phyloP scores from a whole-genome alignment of 345 rosid genomes.

The Eucalyptus fibrosa region DNA sequence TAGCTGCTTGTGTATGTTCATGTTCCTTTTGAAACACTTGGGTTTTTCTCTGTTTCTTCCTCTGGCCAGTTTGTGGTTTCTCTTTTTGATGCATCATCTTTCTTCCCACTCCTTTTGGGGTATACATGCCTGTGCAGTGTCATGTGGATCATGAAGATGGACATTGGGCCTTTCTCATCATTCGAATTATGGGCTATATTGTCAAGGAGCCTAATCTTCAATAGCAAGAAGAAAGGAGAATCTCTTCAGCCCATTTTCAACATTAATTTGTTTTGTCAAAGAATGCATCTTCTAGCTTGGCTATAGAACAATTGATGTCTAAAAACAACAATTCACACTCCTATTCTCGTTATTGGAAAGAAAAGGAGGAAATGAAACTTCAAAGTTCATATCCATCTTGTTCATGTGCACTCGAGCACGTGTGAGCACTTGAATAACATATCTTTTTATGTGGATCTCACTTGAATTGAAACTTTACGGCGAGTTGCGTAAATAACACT shows the following conservation, averaged over 20 bases:
- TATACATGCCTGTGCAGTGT: background rate
- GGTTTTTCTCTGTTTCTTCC: background rate
- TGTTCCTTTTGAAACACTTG: background rate
- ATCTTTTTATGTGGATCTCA: background rate
- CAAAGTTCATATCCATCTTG: background rate
- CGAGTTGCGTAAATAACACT: accelerated
- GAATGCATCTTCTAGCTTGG: background rate
- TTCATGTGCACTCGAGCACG: background rate
- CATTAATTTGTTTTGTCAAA: background rate
- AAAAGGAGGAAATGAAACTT: background rate
- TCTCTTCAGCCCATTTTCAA: background rate
- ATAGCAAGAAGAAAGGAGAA: background rate
- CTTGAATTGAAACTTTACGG: accelerated
- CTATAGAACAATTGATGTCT: background rate
- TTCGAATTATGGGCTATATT: background rate
- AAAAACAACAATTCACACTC: background rate
- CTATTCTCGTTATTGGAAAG: background rate
- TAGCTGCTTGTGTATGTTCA: background rate
- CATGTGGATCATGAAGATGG: background rate
- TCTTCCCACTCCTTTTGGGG: background rate
- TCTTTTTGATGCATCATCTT: background rate
- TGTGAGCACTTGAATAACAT: background rate
- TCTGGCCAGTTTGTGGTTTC: background rate
- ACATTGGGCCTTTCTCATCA: background rate
- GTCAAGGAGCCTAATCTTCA: background rate